These are phyloP conservation scores for Halophytophthora batemanensis DNA, from an alignment of 352 stramenopile species.

Conservation along the genomic window DNA sequence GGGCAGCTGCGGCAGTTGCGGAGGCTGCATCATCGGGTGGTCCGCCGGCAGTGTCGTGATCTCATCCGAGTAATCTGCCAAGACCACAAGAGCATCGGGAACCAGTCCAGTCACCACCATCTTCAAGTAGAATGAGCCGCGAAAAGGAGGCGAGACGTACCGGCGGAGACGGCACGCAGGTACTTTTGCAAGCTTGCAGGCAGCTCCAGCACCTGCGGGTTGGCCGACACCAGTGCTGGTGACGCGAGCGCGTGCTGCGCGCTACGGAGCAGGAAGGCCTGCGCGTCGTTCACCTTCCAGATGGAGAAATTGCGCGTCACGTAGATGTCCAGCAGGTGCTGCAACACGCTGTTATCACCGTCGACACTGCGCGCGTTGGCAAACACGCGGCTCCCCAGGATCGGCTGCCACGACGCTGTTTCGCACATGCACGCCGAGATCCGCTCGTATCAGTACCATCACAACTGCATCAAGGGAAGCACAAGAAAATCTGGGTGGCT, in stretches of 20 bases:
- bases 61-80: constrained; percentile 81
- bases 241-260: constrained; percentile 66
- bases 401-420: constrained; percentile 63
- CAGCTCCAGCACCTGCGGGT: constrained; percentile 58
- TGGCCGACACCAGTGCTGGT: constrained; percentile 39
- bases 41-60: constrained; percentile 81
- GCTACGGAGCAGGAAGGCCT: constrained; percentile 61
- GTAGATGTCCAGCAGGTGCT: constrained; percentile 83
- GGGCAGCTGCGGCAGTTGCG: constrained; percentile 56
- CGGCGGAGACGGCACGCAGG: constrained; percentile 52
- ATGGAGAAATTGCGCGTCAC: constrained; percentile 70
- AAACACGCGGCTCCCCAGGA: constrained; percentile 75
- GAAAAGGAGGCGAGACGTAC: constrained; percentile 24
- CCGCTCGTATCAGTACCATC: not conserved
- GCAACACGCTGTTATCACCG: constrained; percentile 48
- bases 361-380: constrained; percentile 64
- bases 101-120: not conserved
- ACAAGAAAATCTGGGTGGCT: not conserved
- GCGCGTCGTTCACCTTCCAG: constrained; percentile 82
- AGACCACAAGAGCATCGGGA: not conserved
- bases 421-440: not conserved
- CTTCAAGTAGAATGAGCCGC: not conserved
- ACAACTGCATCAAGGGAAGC: not conserved
- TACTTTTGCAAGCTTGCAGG: constrained; percentile 69
- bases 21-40: constrained; percentile 81